Evolutionary conservation across 805 yeast genomes (phyloP).

Genomic region (Tetrapisispora namnaoensis): DNA sequence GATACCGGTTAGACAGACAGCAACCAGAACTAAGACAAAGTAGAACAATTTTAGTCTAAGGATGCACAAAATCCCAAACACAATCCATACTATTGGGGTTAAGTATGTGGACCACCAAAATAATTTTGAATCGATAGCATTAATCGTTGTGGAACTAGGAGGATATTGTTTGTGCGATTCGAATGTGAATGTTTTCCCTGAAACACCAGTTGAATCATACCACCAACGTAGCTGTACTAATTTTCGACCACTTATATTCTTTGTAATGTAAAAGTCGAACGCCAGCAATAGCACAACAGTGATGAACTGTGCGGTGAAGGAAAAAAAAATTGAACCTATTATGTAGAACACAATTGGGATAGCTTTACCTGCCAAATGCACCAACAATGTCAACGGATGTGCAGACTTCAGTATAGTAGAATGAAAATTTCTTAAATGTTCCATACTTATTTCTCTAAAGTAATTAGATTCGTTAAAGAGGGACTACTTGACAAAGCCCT

Average conservation of each 20-base stretch:
- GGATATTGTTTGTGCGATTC: slow-evolving; percentile 29
- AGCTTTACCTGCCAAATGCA: slow-evolving; percentile 26
- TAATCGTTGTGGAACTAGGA: slow-evolving; percentile 39
- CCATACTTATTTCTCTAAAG: slow-evolving; percentile 11
- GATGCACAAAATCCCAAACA: slow-evolving; percentile 67
- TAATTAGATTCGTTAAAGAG: too few relatives aligned
- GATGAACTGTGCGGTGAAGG: slow-evolving; percentile 50
- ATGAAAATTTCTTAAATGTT: slow-evolving; percentile 25
- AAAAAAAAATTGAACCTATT: slow-evolving; percentile 24
- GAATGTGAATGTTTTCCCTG: slow-evolving; percentile 22
- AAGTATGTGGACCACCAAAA: slow-evolving; percentile 77
- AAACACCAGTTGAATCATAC: slow-evolving; percentile 56
- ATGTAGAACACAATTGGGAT: slow-evolving; percentile 27
- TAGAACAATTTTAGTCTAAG: slow-evolving; percentile 67
- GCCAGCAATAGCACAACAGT: slow-evolving; percentile 65
- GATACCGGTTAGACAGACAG: slow-evolving; percentile 62
- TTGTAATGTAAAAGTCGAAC: slow-evolving; percentile 89
- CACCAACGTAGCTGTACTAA: slow-evolving; percentile 94
- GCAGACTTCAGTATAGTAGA: slow-evolving; percentile 28
- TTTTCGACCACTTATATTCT: slow-evolving; percentile 82
- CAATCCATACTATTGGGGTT: slow-evolving; percentile 67
- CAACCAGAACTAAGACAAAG: slow-evolving; percentile 53
- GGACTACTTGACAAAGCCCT: too few relatives aligned
- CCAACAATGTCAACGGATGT: slow-evolving; percentile 25
- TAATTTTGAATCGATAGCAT: slow-evolving; percentile 83